Evolutionary conservation across 2,329 filamentous ascomycete genomes (phyloP), one percentile per base, ranked within the genome.

Genomic region (Chalara sp.): DNA sequence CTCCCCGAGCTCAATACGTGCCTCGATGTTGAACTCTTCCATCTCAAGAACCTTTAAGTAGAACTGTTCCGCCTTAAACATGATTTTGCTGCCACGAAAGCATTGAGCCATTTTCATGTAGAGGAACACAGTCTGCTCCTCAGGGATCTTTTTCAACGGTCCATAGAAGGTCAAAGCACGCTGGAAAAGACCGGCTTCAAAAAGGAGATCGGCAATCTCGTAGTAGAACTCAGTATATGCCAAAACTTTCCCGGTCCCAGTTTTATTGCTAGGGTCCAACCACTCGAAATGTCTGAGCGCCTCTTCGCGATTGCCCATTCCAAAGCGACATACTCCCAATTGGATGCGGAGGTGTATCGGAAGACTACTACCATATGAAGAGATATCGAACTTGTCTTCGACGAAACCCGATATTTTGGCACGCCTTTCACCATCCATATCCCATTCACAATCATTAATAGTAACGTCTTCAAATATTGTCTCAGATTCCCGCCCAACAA

Each of bases 381-480:
- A 72, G 4, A 69, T 62, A 1, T 76, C 72, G 63, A 80, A 81
- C 43, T 68, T 68, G 3, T 70, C 75, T 5, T 76, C 71, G 6
- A 74, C 68, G 64, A 86, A 96, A 1, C 78, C 78, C 2, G 78
- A 67, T 5, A 87, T 76, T 51, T 76, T 68, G 2, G 72, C 66
- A 51, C 91, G 82, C 54, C 93, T 84, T 21, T 77, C 74, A 37
- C n/a, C 81, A 43, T 84, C 78, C 5, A 79, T 69, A 65, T 99
- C 93, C 81, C 90, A 99, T 69, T 99, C 93, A 51, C 90, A 79
- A 65, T 96, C 90, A 64, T 96, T 89, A 5, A 80, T 74, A 32
- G 78, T 72, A 56, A 78, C 75, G 6, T 76, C 65, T 52, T 95
- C 86, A 93, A 93, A 99, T 61, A 83, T 89, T 1, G 63, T 67